Conservation (phyloP, 139 green algal species). For the Coccomyxa sp. region DNA sequence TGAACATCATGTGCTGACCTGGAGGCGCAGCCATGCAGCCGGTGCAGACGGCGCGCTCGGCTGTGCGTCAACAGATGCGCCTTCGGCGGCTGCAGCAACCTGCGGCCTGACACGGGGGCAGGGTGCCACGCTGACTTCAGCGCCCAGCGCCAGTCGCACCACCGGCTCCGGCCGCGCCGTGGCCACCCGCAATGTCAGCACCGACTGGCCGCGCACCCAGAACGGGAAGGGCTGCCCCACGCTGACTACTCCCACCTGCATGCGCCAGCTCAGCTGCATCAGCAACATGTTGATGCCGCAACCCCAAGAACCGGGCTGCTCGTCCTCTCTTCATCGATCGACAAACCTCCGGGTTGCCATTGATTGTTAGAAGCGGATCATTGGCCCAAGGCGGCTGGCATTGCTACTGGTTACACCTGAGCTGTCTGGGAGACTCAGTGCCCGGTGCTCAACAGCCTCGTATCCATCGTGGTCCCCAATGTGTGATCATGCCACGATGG, state of each 20-base stretch:
- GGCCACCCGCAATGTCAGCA: conserved; percentile 32
- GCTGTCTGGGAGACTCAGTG: too few relatives aligned
- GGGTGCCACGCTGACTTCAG: conserved; percentile 72
- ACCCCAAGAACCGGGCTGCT: too few relatives aligned
- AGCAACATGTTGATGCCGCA: neutral
- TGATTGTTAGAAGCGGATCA: too few relatives aligned
- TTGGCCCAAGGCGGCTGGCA: too few relatives aligned
- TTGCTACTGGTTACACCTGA: too few relatives aligned
- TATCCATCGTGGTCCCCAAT: neutral
- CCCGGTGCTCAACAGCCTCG: neutral
- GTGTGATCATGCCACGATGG: neutral
- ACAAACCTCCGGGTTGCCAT: too few relatives aligned
- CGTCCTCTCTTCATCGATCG: too few relatives aligned
- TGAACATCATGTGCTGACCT: neutral
- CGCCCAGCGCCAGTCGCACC: conserved; percentile 51
- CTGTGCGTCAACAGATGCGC: neutral
- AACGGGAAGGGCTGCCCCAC: conserved; percentile 58
- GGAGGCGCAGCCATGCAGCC: conserved; percentile 7
- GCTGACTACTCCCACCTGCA: conserved; percentile 64
- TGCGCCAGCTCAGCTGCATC: neutral
- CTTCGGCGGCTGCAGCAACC: neutral
- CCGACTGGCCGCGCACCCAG: conserved; percentile 44
- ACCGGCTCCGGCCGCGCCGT: conserved; percentile 23
- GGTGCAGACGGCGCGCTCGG: neutral
- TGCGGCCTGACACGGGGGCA: conserved; percentile 31